Evolutionary conservation across 495 filamentous ascomycete species (phyloP).

Genomic region (Clohesyomyces aquaticus): DNA sequence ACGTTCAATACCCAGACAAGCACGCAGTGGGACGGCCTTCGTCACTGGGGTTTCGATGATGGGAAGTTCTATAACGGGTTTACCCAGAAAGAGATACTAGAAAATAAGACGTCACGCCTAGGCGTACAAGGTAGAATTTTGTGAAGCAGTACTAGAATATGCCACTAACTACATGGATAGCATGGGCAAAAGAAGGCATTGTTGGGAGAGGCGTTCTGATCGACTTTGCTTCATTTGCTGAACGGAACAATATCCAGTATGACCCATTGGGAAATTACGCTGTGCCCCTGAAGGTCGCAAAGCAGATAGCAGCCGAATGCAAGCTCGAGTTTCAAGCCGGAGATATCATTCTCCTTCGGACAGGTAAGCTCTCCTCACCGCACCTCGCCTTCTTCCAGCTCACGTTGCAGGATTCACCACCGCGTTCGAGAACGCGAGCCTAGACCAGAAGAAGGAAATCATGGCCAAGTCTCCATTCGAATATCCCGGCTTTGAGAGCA

Average conservation of each 20-base stretch:
- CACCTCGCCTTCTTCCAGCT: background rate
- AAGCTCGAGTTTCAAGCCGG: constrained; percentile 32
- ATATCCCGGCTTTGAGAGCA: constrained; percentile 32
- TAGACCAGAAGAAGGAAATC: constrained; percentile 23
- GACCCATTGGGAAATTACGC: constrained; percentile 25
- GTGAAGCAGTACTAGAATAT: background rate
- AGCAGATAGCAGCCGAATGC: constrained; percentile 29
- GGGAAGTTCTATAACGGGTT: constrained; percentile 35
- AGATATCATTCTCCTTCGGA: constrained; percentile 35
- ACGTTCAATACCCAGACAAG: constrained; percentile 37
- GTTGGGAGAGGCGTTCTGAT: constrained; percentile 36
- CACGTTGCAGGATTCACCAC: constrained; percentile 24
- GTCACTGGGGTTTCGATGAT: constrained; percentile 34
- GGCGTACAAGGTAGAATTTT: constrained; percentile 27
- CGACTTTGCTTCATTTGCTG: constrained; percentile 32
- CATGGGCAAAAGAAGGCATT: constrained; percentile 35
- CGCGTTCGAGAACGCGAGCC: constrained; percentile 19
- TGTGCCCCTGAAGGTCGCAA: constrained; percentile 13
- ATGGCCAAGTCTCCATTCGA: constrained; percentile 30
- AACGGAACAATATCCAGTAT: constrained; percentile 30
- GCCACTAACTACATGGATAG: constrained; percentile 16
- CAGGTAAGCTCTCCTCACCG: background rate
- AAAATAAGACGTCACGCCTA: constrained; percentile 17
- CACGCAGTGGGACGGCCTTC: constrained; percentile 38
- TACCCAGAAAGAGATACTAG: constrained; percentile 30